Evolutionary conservation across 495 filamentous ascomycete genomes (phyloP).

Genomic region (Xylaria acuta): DNA sequence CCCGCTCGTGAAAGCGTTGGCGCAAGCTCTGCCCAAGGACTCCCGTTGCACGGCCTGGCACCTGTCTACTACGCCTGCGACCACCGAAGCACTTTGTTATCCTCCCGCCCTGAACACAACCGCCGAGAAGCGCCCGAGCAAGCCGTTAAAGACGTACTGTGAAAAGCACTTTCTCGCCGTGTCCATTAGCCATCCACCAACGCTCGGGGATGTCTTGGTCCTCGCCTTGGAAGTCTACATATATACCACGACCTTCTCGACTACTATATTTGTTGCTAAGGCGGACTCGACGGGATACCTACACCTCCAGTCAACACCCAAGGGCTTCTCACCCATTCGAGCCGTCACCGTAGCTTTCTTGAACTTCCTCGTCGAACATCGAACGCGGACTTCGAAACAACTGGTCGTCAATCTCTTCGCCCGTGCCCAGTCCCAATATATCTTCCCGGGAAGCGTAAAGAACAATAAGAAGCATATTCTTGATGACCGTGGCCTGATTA

Average conservation of each 20-base stretch:
- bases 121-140: constrained; percentile 32
- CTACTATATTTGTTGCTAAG: constrained; percentile 93
- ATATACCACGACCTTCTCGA: constrained; percentile 76
- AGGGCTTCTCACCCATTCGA: constrained; percentile 73
- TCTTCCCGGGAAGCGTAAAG: constrained; percentile 90
- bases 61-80: constrained; percentile 81
- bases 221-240: constrained; percentile 67
- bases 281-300: constrained; percentile 95
- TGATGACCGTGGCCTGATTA: constrained; percentile 84
- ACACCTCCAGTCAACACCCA: constrained; percentile 64
- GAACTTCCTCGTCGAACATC: constrained; percentile 69
- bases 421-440: constrained; percentile 88
- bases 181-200: constrained; percentile 58
- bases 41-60: constrained; percentile 79
- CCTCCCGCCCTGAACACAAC: constrained; percentile 68
- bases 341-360: constrained; percentile 78
- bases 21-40: constrained; percentile 72
- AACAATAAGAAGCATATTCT: constrained; percentile 90
- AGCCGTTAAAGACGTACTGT: constrained; percentile 70
- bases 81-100: constrained; percentile 75
- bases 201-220: constrained; percentile 44
- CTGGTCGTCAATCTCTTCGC: constrained; percentile 91
- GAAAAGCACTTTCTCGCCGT: constrained; percentile 86
- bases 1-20: constrained; percentile 60
- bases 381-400: constrained; percentile 69